Conservation (phyloP, 306 rosid genomes). For the Abrus pulchellus region DNA sequence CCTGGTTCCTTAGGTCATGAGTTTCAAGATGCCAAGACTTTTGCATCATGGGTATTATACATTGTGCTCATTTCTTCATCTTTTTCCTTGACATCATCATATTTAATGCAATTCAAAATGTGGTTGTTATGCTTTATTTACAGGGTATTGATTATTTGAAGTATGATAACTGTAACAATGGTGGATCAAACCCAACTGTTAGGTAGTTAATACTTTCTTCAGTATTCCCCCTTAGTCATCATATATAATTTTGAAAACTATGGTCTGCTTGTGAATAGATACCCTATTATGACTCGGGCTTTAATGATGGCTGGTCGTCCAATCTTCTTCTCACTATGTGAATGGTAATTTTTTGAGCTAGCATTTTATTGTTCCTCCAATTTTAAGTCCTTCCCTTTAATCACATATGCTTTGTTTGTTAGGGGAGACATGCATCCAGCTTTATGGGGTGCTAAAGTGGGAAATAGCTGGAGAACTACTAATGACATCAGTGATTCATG, state of each 20-base stretch:
- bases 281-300: constrained; percentile 91
- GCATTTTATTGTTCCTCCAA: not conserved
- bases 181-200: constrained; percentile 72
- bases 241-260: constrained; percentile 1
- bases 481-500: constrained; percentile 81
- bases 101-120: not conserved
- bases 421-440: constrained; percentile 99
- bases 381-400: constrained; percentile 21
- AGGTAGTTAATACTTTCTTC: constrained; percentile 62
- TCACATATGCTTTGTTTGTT: constrained; percentile 20
- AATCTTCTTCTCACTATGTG: constrained; percentile 91
- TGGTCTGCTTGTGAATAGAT: constrained; percentile 56
- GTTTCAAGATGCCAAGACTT: constrained; percentile 88
- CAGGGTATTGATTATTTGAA: constrained; percentile 99
- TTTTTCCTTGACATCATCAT: not conserved
- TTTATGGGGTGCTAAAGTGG: constrained; percentile 82
- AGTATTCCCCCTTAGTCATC: not conserved
- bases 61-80: not conserved
- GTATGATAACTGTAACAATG: constrained; percentile 90
- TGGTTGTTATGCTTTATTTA: constrained; percentile 32
- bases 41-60: constrained; percentile 88
- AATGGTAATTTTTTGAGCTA: constrained; percentile 66
- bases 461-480: constrained; percentile 99
- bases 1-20: constrained; percentile 97
- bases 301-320: constrained; percentile 86